Evolutionary conservation across 2,329 filamentous ascomycete species (phyloP), one percentile per base, ranked within the genome.

Genomic region (Trichoderma lentiforme): DNA sequence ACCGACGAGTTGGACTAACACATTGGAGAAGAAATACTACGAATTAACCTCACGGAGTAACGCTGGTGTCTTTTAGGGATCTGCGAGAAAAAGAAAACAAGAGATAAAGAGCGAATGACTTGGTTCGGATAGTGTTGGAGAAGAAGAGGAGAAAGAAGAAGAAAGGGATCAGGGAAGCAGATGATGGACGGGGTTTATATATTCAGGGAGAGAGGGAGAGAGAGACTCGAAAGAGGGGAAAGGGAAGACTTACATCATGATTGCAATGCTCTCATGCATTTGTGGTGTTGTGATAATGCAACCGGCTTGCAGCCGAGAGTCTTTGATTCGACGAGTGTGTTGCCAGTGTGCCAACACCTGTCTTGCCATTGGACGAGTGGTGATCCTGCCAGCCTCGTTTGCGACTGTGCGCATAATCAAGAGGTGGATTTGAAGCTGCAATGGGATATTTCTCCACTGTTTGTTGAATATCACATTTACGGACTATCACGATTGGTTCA

Each of bases 361-460:
- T n/a, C 7, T 18, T 62, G 14, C 18, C 6, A 62, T 62, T 62
- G 60, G 60, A 62, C 3, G n/a, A 3, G 58, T 6, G 3, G n/a
- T 8, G 58, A 61, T 61, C 5, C 68, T 77, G 2, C 79, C 82
- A 1, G 72, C 77, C 15, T 72, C 76, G 4, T 84, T 83, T 72
- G 3, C 15, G 58, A n/a, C 14, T 47, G 1, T n/a, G 43, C 1
- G 43, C 18, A n/a, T 47, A 39, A 47, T 47, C 15, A 47, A 47
- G 61, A 43, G 62, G 28, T 65, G 43, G 3, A 65, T 34, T 24
- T 24, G 12, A 26, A 24, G 28, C 18, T 47, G 39, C 9, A 73
- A 67, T 3, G 72, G 75, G 4, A 73, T 73, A 1, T 78, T 60
- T 65, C 62, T 9, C 62, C 62, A 9, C 62, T 53, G 30, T 34